These are phyloP conservation scores for Solanum stenotomum DNA, from an alignment of 257 asterid species.

Conservation along the genomic window DNA sequence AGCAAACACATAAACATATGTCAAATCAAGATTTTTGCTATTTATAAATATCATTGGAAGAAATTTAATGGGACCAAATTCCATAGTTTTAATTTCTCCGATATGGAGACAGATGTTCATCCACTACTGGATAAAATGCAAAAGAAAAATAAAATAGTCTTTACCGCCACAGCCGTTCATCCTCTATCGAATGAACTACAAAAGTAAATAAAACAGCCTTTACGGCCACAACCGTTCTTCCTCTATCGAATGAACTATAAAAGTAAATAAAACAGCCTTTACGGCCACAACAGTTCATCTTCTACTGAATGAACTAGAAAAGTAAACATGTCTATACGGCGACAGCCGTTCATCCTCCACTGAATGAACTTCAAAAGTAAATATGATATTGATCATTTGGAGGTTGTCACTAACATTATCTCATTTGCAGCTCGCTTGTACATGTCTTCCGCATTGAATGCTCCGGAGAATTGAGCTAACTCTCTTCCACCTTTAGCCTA, in stretches of 20 bases:
- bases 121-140: no score
- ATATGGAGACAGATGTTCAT: not conserved
- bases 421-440: slow-evolving; percentile 64
- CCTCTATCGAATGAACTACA: not conserved
- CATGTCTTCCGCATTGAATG: slow-evolving; percentile 44
- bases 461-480: slow-evolving; percentile 22
- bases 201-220: not conserved
- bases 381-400: not conserved
- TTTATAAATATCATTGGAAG: not conserved
- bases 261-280: not conserved
- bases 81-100: not conserved
- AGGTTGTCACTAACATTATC: slow-evolving; percentile 37
- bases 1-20: not conserved
- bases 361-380: not conserved
- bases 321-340: not conserved
- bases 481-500: slow-evolving; percentile 31
- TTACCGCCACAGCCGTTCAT: accelerated
- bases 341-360: not conserved
- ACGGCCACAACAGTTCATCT: not conserved
- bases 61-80: not conserved
- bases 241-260: not conserved
- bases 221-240: accelerated
- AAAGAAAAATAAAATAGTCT: not conserved
- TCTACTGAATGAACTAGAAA: not conserved
- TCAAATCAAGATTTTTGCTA: not conserved